Conservation (phyloP, 768 basidiomycete species). For the Phanerochaete sordida region DNA sequence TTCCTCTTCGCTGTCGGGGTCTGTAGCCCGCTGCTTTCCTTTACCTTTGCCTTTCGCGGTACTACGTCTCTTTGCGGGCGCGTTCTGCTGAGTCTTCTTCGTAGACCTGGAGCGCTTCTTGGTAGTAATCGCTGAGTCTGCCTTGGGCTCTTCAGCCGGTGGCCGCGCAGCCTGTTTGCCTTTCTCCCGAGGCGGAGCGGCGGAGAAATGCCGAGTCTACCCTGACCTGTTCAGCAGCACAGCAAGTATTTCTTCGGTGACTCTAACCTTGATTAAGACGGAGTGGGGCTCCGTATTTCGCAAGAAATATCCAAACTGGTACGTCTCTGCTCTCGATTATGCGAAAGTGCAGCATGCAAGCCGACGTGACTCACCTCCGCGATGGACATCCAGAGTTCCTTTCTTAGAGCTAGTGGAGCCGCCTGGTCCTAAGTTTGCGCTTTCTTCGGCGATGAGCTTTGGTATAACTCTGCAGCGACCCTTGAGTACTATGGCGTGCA, state of each 20-base stretch:
- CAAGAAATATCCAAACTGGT: slow-evolving; percentile 91
- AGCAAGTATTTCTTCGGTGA: background rate
- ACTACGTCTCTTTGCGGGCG: background rate
- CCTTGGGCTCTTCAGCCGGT: background rate
- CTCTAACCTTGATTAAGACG: slow-evolving; percentile 72
- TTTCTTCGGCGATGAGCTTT: slow-evolving; percentile 61
- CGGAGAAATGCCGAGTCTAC: slow-evolving; percentile 41
- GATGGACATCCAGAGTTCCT: slow-evolving; percentile 75
- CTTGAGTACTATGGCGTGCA: background rate
- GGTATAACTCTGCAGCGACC: slow-evolving; percentile 52
- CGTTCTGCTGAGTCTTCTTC: background rate
- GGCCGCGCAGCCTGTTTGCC: background rate
- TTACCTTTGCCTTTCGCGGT: slow-evolving; percentile 10
- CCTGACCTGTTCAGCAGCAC: background rate
- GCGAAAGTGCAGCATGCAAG: background rate
- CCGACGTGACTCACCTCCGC: slow-evolving; percentile 59
- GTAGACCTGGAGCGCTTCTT: background rate
- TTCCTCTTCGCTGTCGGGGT: slow-evolving; percentile 20
- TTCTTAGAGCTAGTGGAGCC: slow-evolving; percentile 51
- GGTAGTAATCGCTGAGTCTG: background rate
- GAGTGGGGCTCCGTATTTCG: slow-evolving; percentile 80
- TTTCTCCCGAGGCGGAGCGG: slow-evolving; percentile 24
- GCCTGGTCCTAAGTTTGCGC: slow-evolving; percentile 37
- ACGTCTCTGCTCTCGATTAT: slow-evolving; percentile 54
- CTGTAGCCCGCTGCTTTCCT: slow-evolving; percentile 2